Evolutionary conservation across 192 early-diverging fungal genomes (phyloP), one percentile per base, ranked within the genome.

Genomic region (Anaeromyces robustus): DNA sequence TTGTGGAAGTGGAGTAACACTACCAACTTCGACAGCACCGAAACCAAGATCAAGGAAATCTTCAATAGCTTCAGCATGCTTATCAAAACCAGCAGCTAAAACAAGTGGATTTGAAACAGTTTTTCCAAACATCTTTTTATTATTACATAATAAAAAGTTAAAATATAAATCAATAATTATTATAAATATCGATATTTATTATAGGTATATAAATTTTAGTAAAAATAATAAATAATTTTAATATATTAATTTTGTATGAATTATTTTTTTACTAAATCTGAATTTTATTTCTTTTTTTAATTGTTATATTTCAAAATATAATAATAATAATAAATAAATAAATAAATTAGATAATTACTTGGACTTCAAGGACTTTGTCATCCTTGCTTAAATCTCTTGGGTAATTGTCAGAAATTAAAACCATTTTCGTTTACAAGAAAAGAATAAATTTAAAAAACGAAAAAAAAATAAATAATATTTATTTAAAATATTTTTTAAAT

Each of bases 21-120:
- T 92, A 59, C 96, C 96, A 29, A 97, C 89, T 84, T 97, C 96
- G n/a, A 97, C 95, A 30, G 89, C 82, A 22, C 95, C 95, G 84
- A 96, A 97, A 29, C 96, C 96, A 81, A 96, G 86, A 41, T 86
- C 92, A 81, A 95, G 92, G 79, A 97, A 83, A 52, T 90, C 86
- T 83, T 96, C 96, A 26, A 96, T 88, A 0, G 93, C 95, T 85
- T 96, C 94, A 16, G 88, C 95, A 85, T 97, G 91, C 87, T 97
- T 97, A 84, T 97, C 96, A 79, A 91, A 97, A 29, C 96, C 96
- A 29, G 96, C 96, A 14, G 96, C 96, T 79, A 97, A 83, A 2
- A 94, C 94, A 11, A 97, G 82, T 5, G 96, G 96, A 87, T 95
- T 96, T 5, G 86, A 81, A 79, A 96, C 32, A 9, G 78, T 88